Evolutionary conservation across 345 rosid genomes (phyloP).

Genomic region (Populus nigra): DNA sequence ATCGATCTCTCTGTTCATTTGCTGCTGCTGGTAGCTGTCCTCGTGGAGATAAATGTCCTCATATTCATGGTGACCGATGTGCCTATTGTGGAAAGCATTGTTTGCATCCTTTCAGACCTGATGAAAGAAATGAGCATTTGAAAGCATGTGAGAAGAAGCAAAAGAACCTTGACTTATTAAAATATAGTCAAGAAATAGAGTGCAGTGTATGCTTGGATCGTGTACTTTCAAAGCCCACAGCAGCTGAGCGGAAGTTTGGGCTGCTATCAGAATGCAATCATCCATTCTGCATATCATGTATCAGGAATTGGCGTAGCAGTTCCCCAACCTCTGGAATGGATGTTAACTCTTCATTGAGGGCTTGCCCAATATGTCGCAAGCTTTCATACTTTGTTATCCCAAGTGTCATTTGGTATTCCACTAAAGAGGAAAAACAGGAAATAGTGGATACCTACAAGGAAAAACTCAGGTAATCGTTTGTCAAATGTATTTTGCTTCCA

Average conservation of each 20-base stretch:
- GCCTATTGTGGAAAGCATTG: slow-evolving; percentile 79
- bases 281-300: slow-evolving; percentile 89
- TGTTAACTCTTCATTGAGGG: slow-evolving; percentile 71
- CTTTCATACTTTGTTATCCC: slow-evolving; percentile 93
- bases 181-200: slow-evolving; percentile 60
- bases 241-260: slow-evolving; percentile 77
- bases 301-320: slow-evolving; percentile 83
- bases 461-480: slow-evolving; percentile 62
- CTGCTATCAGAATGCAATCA: slow-evolving; percentile 93
- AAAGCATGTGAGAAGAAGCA: slow-evolving; percentile 73
- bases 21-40: slow-evolving; percentile 88
- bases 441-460: slow-evolving; percentile 78
- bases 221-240: slow-evolving; percentile 64
- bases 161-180: slow-evolving; percentile 62
- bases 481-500: background rate
- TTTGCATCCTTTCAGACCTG: slow-evolving; percentile 79
- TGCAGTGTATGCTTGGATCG: slow-evolving; percentile 80
- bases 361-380: slow-evolving; percentile 95
- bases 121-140: slow-evolving; percentile 75
- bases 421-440: slow-evolving; percentile 76
- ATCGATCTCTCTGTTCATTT: slow-evolving; percentile 71
- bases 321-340: slow-evolving; percentile 89
- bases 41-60: slow-evolving; percentile 75
- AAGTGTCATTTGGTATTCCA: slow-evolving; percentile 83
- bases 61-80: slow-evolving; percentile 84